Evolutionary conservation across 768 basidiomycete genomes (phyloP), one percentile per base, ranked within the genome.

Genomic region (Saitozyma sp.): DNA sequence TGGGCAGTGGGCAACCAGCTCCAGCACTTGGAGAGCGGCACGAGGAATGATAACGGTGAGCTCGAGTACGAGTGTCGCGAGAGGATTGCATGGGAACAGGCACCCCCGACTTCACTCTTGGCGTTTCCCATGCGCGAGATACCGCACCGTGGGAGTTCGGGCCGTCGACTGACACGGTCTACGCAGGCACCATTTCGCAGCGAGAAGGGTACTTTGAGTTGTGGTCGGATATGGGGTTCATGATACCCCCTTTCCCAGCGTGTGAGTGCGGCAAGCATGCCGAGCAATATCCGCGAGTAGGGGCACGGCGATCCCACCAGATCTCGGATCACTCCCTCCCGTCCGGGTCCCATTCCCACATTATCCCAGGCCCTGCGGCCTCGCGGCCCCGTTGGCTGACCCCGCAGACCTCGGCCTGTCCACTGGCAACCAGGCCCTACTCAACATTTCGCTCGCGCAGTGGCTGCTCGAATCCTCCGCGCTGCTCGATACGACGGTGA

Each of bases 1-100:
- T 68, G 66, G 66, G 66, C 66, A 9, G 59, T 64, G 1, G 63
- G 63, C 19, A 64, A 64, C 38, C 66, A 68, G 55, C 52, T 67
- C 52, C 46, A 51, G 50, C 54, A 66, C 46, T 38, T 62, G 38
- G 37, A 45, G 14, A 53, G 52, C 14, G 65, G 65, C 43, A 56
- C 41, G 9, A 56, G 37, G 16, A 58, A 43, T 42, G 62, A 59
- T 17, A 62, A 66, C 40, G 65, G 64, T 29, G 29, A 29, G 5
- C 5, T 2, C 29, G 29, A 29, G n/a, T n/a, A n/a, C n/a, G n/a
- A n/a, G n/a, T n/a, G n/a, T n/a, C n/a, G n/a, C n/a, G n/a, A 29
- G 29, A 2, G 29, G 29, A 29, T 29, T 29, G 29, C 29, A 29
- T 29, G 29, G 29, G 29, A 29, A 29, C 29, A 29, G 29, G 29